A percentile compares a stretch with the other conserved stretches of the same genome.
phyloP scores from a whole-genome alignment of 768 basidiomycete species.

The Amanita pallidorosea region DNA sequence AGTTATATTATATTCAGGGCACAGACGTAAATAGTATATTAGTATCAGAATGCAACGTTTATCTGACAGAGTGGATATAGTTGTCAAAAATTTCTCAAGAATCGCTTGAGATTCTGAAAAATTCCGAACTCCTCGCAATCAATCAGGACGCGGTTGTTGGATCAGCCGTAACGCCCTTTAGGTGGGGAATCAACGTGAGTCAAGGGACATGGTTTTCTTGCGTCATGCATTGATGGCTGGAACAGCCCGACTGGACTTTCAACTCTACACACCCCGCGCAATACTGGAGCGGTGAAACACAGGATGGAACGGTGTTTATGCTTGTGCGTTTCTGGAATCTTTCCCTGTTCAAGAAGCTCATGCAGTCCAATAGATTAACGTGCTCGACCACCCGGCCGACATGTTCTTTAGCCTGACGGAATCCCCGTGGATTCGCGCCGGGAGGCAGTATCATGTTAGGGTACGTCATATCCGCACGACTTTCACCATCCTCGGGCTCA shows the following conservation, averaged over 20 bases:
- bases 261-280: constrained; percentile 48
- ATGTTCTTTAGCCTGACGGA: constrained; percentile 58
- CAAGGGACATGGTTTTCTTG: background rate
- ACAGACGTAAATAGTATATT: constrained; percentile 20
- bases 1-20: constrained; percentile 13
- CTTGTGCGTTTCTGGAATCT: constrained; percentile 27
- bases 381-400: constrained; percentile 40
- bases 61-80: constrained; percentile 17
- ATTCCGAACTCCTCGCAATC: constrained; percentile 56
- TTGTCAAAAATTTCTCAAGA: constrained; percentile 36
- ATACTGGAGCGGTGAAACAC: constrained; percentile 58
- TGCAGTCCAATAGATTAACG: constrained; percentile 36
- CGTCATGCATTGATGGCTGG: constrained; percentile 3
- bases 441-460: constrained; percentile 52
- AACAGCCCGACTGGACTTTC: constrained; percentile 30
- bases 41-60: background rate
- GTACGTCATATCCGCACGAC: constrained; percentile 22
- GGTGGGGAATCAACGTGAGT: constrained; percentile 56
- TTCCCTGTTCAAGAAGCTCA: background rate
- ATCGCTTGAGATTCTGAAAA: constrained; percentile 46
- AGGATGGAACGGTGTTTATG: constrained; percentile 61
- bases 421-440: constrained; percentile 63
- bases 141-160: constrained; percentile 59
- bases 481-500: background rate
- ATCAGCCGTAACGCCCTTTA: constrained; percentile 50